phyloP scores from a whole-genome alignment of 306 rosid species.

The Corylus avellana region DNA sequence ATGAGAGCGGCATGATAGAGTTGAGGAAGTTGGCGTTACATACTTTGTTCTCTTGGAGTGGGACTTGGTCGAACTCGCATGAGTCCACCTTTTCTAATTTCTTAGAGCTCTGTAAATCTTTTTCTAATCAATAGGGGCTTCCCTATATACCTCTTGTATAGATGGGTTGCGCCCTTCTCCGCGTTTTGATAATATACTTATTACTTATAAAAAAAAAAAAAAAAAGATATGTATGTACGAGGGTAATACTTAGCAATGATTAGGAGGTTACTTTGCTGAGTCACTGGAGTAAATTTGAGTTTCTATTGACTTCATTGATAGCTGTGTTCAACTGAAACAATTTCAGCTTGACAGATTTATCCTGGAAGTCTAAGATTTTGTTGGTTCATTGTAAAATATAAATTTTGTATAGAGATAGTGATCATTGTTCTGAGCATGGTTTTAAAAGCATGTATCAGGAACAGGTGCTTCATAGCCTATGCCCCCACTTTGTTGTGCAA shows the following conservation, averaged over 20 bases:
- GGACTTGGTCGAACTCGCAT: too few relatives aligned
- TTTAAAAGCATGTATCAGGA: not conserved
- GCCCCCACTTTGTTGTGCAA: not conserved
- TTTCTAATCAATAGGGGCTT: too few relatives aligned
- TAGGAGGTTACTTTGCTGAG: conserved; percentile 5
- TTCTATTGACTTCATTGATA: conserved; percentile 19
- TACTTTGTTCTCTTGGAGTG: too few relatives aligned
- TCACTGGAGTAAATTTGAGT: conserved; percentile 2
- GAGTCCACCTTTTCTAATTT: too few relatives aligned
- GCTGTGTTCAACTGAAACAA: conserved; percentile 4
- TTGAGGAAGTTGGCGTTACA: too few relatives aligned
- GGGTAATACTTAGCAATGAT: not conserved
- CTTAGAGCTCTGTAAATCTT: too few relatives aligned
- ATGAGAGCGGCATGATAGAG: too few relatives aligned
- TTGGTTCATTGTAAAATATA: conserved; percentile 9
- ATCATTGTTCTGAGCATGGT: not conserved
- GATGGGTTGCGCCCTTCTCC: too few relatives aligned
- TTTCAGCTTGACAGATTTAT: conserved; percentile 14
- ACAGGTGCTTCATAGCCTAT: conserved; percentile 1
- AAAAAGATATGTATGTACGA: too few relatives aligned
- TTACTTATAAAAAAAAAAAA: too few relatives aligned
- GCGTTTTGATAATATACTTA: too few relatives aligned
- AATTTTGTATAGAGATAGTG: not conserved
- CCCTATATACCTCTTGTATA: too few relatives aligned
- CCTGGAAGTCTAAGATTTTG: not conserved